These are phyloP conservation scores for Tetrahymena thermophila DNA, from an alignment of 73 alveolate species.

Conservation along the genomic window DNA sequence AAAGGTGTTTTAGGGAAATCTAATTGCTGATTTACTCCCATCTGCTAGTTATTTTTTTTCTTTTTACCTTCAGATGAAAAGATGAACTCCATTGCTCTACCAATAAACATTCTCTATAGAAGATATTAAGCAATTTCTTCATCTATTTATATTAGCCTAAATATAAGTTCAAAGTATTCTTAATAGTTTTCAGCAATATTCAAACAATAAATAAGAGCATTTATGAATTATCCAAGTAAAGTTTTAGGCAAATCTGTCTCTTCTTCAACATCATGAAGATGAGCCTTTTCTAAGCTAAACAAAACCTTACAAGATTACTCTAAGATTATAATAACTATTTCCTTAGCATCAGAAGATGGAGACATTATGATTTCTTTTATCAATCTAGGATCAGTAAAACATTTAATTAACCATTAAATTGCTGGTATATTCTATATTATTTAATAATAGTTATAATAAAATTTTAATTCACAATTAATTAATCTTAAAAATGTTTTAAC, in stretches of 20 bases:
- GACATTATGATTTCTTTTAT: neutral
- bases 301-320: neutral
- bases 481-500: too few relatives aligned
- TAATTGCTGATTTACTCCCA: neutral
- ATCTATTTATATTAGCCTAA: neutral
- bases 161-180: neutral
- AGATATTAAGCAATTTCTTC: neutral
- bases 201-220: neutral
- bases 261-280: neutral
- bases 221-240: neutral
- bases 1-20: neutral
- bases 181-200: neutral
- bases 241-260: neutral
- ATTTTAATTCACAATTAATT: too few relatives aligned
- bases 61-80: neutral
- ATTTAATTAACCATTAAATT: neutral
- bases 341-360: neutral
- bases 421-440: neutral
- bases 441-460: too few relatives aligned
- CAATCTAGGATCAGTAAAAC: neutral
- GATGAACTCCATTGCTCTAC: neutral
- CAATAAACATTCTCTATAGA: neutral
- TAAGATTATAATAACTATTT: neutral
- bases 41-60: neutral
- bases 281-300: neutral